Evolutionary conservation across 164 flowering plant genomes (phyloP), one percentile per base, ranked within the genome.

Genomic region (Vitis labrusca): DNA sequence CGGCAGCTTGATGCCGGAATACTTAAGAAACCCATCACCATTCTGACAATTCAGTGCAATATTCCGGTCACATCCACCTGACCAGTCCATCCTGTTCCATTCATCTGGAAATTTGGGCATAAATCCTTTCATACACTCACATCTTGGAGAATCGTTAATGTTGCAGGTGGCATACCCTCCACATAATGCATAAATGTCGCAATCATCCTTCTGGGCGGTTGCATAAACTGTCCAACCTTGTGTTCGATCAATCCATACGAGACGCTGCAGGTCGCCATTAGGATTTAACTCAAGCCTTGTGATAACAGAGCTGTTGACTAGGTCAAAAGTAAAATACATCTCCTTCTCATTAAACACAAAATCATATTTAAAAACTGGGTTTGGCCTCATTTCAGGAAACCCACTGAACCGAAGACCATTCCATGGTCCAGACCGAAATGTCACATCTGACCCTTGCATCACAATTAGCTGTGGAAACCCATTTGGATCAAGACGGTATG

Each of bases 391-490:
- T 3, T 32, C 19, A 0, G 79, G 80, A 0, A 47, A 9, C 0
- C 85, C 83, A 7, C 70, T 68, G 23, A 74, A 81, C 11, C 65
- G 9, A 6, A 66, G 8, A 9, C 85, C 85, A 63, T 79, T 79
- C 83, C 83, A 82, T 0, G 81, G 71, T 3, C 85, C 83, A 2
- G 47, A 1, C 19, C 85, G 44, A 13, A 56, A 75, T 8, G 0
- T 10, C 54, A 13, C 68, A 10, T 2, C 51, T 9, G 16, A 9
- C 11, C 76, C 76, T 3, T 73, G 48, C 37, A 8, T 27, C 7
- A 61, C 4, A 15, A 74, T 5, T 1, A 63, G 2, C 19, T 82
- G 79, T 8, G 83, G 83, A 32, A 12, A 64, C 8, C 79, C 83
- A 16, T 14, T 15, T 14, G 13, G 7, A 47, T 75, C 68, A 1